These are phyloP conservation scores for Taiwanofungus camphoratus DNA, from an alignment of 1,284 basidiomycete species.

Conservation along the genomic window DNA sequence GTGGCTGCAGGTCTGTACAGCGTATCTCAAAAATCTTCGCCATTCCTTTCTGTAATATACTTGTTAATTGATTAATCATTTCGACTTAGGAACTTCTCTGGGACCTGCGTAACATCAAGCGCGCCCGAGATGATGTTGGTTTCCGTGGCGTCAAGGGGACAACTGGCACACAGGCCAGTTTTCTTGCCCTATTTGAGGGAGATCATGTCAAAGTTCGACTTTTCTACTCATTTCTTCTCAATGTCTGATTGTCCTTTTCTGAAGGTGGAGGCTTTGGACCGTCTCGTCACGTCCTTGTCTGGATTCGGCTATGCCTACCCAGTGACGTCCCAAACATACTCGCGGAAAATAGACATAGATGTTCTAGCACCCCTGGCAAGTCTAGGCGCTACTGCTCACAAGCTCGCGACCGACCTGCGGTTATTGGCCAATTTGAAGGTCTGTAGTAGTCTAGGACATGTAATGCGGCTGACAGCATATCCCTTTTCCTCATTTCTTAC, in stretches of 20 bases:
- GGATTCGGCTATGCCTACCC: slow-evolving; percentile 96
- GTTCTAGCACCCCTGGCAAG: slow-evolving; percentile 87
- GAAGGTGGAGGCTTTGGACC: slow-evolving; percentile 87
- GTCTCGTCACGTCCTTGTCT: slow-evolving; percentile 82
- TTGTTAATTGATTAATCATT: background rate
- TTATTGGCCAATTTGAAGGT: slow-evolving; percentile 91
- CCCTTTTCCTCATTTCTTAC: background rate
- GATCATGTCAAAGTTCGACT: slow-evolving; percentile 79
- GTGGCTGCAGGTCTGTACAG: slow-evolving; percentile 78
- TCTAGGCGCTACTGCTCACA: slow-evolving; percentile 94
- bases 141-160: slow-evolving; percentile 99
- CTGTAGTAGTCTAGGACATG: background rate
- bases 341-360: slow-evolving; percentile 95
- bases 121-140: slow-evolving; percentile 90
- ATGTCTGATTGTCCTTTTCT: background rate
- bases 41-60: background rate
- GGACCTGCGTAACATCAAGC: slow-evolving; percentile 92
- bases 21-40: background rate
- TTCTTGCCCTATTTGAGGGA: slow-evolving; percentile 92
- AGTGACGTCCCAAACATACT: slow-evolving; percentile 98
- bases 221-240: background rate
- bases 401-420: slow-evolving; percentile 95
- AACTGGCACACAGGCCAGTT: slow-evolving; percentile 96
- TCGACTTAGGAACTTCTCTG: slow-evolving; percentile 78
- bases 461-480: background rate